phyloP scores from a whole-genome alignment of 2,329 filamentous ascomycete genomes.

The Aspergillus hiratsukae region DNA sequence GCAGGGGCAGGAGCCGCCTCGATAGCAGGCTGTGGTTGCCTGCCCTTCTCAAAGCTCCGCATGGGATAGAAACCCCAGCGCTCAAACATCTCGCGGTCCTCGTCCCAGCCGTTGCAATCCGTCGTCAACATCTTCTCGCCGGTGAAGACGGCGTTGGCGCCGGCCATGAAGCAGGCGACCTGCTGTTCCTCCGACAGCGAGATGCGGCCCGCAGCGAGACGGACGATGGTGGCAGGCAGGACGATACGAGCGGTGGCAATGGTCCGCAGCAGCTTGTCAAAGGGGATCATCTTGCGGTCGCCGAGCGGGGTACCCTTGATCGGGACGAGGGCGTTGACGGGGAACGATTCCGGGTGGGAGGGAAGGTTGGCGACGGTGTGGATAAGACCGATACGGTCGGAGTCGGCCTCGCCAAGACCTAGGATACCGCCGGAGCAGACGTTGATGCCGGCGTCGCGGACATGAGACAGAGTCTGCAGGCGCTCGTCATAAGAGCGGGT shows the following conservation, averaged over 20 bases:
- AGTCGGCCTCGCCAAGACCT: slow-evolving; percentile 72
- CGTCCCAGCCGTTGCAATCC: slow-evolving; percentile 85
- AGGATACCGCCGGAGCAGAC: slow-evolving; percentile 89
- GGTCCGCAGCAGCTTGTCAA: slow-evolving; percentile 74
- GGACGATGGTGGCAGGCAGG: slow-evolving; percentile 81
- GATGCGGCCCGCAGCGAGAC: slow-evolving; percentile 78
- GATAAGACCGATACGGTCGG: slow-evolving; percentile 77
- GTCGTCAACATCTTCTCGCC: slow-evolving; percentile 96
- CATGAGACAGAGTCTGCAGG: slow-evolving; percentile 70
- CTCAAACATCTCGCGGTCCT: slow-evolving; percentile 78
- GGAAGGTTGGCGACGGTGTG: slow-evolving; percentile 78
- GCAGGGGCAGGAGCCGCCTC: slow-evolving; percentile 3
- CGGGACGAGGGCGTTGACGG: slow-evolving; percentile 84
- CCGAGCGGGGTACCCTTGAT: slow-evolving; percentile 86
- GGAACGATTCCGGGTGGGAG: slow-evolving; percentile 81
- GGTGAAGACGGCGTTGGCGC: slow-evolving; percentile 91
- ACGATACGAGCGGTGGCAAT: slow-evolving; percentile 78
- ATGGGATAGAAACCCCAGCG: slow-evolving; percentile 79
- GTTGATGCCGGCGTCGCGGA: slow-evolving; percentile 80
- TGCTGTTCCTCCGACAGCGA: slow-evolving; percentile 86
- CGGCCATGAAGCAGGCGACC: slow-evolving; percentile 81
- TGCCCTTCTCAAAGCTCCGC: slow-evolving; percentile 50
- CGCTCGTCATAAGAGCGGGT: slow-evolving; percentile 85
- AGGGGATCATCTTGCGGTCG: slow-evolving; percentile 66
- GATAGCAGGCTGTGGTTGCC: slow-evolving; percentile 4